phyloP scores from a whole-genome alignment of 2,329 filamentous ascomycete genomes.

The Fusarium sp. region DNA sequence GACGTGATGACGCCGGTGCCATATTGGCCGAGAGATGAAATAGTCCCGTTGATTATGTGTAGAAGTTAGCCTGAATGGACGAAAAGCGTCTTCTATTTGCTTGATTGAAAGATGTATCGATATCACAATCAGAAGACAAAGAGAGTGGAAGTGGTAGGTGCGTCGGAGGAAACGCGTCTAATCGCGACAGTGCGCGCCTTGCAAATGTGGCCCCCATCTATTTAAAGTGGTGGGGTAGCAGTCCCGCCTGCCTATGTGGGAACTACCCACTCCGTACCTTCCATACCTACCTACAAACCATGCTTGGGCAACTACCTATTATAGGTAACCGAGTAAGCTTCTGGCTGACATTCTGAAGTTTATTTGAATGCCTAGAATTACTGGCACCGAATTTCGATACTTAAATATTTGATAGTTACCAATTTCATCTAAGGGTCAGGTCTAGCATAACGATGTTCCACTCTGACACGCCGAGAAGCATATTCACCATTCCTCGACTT shows the following conservation, averaged over 20 bases:
- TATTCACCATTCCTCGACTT: not conserved
- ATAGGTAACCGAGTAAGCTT: not conserved
- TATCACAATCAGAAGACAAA: conserved; percentile 2
- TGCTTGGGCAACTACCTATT: not conserved
- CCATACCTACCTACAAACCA: not conserved
- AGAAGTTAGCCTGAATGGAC: not conserved
- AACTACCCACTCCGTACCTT: too few species aligned
- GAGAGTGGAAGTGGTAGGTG: not conserved
- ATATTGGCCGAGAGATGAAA: conserved; percentile 39
- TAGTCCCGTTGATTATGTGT: not conserved
- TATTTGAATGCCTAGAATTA: too few species aligned
- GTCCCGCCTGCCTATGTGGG: not conserved
- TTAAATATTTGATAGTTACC: not conserved
- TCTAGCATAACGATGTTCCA: not conserved
- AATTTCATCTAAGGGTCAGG: not conserved
- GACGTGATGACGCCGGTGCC: conserved; percentile 51
- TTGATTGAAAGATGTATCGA: not conserved
- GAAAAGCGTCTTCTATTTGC: not conserved
- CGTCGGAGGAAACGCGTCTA: conserved; percentile 34
- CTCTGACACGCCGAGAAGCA: not conserved
- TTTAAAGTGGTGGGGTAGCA: conserved; percentile 46
- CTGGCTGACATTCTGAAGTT: not conserved
- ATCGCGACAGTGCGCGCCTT: conserved; percentile 42
- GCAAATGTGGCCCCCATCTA: conserved; percentile 34
- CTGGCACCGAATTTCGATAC: not conserved